These are phyloP conservation scores for Chimonanthus salicifolius DNA, from an alignment of 164 flowering plant genomes.

Conservation along the genomic window DNA sequence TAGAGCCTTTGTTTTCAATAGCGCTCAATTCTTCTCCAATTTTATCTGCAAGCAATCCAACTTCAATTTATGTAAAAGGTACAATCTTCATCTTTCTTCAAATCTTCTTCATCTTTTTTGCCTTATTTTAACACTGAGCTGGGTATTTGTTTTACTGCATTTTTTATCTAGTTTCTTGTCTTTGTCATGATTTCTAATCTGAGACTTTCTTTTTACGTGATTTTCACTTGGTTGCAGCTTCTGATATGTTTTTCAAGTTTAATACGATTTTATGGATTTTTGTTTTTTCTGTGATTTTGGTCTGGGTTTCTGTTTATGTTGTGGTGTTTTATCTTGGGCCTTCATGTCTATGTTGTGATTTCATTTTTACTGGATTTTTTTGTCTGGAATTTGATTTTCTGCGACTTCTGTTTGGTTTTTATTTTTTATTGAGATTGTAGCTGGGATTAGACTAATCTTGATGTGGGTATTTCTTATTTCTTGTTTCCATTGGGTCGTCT, in stretches of 20 bases:
- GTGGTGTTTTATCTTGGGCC: neutral
- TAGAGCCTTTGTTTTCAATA: conserved; percentile 13
- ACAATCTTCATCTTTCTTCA: neutral
- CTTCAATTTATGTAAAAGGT: conserved; percentile 7
- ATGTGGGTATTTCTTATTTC: neutral
- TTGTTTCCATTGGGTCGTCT: neutral
- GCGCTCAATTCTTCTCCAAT: conserved; percentile 11
- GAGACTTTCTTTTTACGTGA: neutral
- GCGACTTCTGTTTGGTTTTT: neutral
- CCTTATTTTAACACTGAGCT: neutral
- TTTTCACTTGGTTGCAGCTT: neutral
- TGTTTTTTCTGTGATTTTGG: neutral
- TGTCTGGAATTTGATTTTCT: neutral
- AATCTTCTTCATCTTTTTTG: neutral
- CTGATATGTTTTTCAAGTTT: neutral
- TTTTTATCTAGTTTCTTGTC: neutral
- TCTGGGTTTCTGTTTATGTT: neutral
- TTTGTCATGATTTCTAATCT: neutral
- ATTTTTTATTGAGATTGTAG: neutral
- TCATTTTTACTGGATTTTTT: neutral
- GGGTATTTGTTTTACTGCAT: neutral
- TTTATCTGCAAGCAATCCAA: conserved; percentile 10
- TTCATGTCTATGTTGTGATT: neutral
- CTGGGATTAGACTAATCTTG: neutral
- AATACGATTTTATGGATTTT: neutral